Percentiles rank a stretch among this genome's conserved stretches.
These are phyloP conservation scores for thale cress (Arabidopsis thaliana) DNA, from an alignment of 345 rosid genomes.

Conservation along the genomic window TAIR10.1 NC_003074.8:6908501-6909000, in stretches of 20 bases:
- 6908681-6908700: constrained; percentile 52
- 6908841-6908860: constrained; percentile 69
- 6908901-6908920: constrained; percentile 67
- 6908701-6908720: constrained; percentile 47
- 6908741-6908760: constrained; percentile 80
- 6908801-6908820: constrained; percentile 88
- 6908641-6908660: constrained; percentile 86
- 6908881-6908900: constrained; percentile 63
- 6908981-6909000: constrained; percentile 27
- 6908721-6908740: constrained; percentile 61
- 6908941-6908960: constrained; percentile 27
- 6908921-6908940: constrained; percentile 29
- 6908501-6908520: constrained; percentile 85
- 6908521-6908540: constrained; percentile 83
- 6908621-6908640: constrained; percentile 94
- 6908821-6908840: constrained; percentile 76
- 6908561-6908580: constrained; percentile 59
- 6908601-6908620: constrained; percentile 69
- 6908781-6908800: constrained; percentile 92
- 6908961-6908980: constrained; percentile 23
- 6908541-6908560: constrained; percentile 55
- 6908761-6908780: constrained; percentile 92
- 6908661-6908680: constrained; percentile 69
- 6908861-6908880: constrained; percentile 56
- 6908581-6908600: constrained; percentile 60